Evolutionary conservation across 768 basidiomycete genomes (phyloP).

Genomic region (Asterophora parasitica): DNA sequence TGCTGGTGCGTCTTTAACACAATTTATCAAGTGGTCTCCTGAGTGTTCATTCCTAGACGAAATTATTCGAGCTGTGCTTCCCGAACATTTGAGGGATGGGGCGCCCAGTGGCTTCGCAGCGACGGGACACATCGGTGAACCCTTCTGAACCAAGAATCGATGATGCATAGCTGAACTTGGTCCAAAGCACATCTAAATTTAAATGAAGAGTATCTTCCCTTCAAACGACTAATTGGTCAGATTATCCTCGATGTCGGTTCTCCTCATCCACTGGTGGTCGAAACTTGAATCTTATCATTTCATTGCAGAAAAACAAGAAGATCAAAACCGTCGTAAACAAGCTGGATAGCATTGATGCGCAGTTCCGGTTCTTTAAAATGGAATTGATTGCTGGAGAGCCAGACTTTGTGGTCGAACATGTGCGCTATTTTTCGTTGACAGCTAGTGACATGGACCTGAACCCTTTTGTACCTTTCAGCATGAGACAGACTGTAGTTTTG

Average conservation of each 20-base stretch:
- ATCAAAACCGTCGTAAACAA: slow-evolving; percentile 95
- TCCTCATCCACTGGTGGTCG: background rate
- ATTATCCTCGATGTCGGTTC: slow-evolving; percentile 80
- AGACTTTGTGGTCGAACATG: slow-evolving; percentile 83
- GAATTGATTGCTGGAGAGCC: slow-evolving; percentile 91
- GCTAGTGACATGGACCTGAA: background rate
- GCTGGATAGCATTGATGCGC: slow-evolving; percentile 74
- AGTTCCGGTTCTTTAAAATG: slow-evolving; percentile 95
- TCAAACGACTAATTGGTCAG: slow-evolving; percentile 87
- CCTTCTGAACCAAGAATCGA: background rate
- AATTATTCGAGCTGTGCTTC: slow-evolving; percentile 76
- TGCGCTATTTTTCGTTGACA: slow-evolving; percentile 25
- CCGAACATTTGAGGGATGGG: slow-evolving; percentile 69
- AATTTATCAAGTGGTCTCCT: background rate
- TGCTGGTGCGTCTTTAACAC: slow-evolving; percentile 45
- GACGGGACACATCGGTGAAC: slow-evolving; percentile 85
- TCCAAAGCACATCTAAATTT: slow-evolving; percentile 85
- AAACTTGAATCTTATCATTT: background rate
- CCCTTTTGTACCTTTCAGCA: slow-evolving; percentile 39
- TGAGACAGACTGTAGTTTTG: slow-evolving; percentile 84
- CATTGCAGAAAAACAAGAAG: slow-evolving; percentile 72
- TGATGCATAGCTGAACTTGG: background rate
- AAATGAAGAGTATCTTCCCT: slow-evolving; percentile 85
- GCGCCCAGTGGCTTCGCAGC: slow-evolving; percentile 85
- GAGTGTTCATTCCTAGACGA: slow-evolving; percentile 51